Conservation (phyloP, 192 early-diverging fungal species). For the Pecoramyces ruminantium region DNA sequence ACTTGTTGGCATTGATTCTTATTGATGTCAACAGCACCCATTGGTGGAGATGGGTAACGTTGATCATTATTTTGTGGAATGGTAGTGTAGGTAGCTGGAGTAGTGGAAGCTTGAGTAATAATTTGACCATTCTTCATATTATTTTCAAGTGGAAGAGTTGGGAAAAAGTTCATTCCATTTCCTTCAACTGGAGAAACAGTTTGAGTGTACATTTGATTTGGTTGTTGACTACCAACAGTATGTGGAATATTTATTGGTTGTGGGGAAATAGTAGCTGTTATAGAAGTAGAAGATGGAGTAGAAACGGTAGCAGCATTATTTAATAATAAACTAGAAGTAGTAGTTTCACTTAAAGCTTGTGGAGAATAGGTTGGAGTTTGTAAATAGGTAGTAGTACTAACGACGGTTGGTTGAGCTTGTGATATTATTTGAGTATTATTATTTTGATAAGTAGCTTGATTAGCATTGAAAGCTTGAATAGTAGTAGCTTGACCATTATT, state of each 20-base stretch:
- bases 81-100: neutral
- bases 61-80: neutral
- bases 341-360: neutral
- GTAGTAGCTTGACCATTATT: neutral
- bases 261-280: neutral
- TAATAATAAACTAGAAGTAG: neutral
- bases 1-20: neutral
- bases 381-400: neutral
- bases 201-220: neutral
- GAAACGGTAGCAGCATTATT: neutral
- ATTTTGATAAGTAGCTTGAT: neutral
- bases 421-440: neutral
- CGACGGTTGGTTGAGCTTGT: neutral
- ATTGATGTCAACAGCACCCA: neutral
- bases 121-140: neutral
- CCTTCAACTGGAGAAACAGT: neutral
- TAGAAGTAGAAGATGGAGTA: constrained; percentile 1
- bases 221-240: neutral
- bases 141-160: neutral
- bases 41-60: neutral
- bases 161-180: neutral
- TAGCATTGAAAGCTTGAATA: neutral
- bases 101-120: neutral
- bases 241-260: neutral
- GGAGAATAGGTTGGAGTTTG: neutral